Evolutionary conservation across 164 flowering plant genomes (phyloP).

Genomic region (Malania oleifera): DNA sequence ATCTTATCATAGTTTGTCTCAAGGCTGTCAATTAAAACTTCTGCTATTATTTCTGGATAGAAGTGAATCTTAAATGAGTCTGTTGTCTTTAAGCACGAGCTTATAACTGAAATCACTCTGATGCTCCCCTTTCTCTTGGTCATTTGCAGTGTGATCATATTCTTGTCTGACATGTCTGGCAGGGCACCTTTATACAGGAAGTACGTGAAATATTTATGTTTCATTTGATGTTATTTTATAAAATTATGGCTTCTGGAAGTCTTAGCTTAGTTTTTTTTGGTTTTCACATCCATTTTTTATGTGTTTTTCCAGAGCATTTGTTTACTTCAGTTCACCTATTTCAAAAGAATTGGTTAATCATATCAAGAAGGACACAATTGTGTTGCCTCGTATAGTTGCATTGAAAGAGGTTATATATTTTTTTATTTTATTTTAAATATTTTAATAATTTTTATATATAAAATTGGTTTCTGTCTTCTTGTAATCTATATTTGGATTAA

Average conservation of each 20-base stretch:
- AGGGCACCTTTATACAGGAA: conserved; percentile 83
- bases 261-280: neutral
- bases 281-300: neutral
- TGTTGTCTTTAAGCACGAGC: neutral
- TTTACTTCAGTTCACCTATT: conserved; percentile 87
- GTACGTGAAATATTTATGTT: conserved; percentile 39
- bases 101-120: no score
- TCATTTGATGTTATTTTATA: conserved; percentile 1
- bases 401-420: conserved; percentile 65
- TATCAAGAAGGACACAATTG: conserved; percentile 80
- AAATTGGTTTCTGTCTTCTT: neutral
- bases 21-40: no score
- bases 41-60: no score
- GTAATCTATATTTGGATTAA: conserved; percentile 3
- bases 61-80: conserved; percentile 7
- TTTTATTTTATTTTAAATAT: neutral
- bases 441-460: neutral
- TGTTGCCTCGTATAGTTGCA: conserved; percentile 86
- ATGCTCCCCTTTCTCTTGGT: conserved; percentile 18
- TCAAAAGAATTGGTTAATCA: conserved; percentile 68
- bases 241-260: neutral
- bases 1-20: no score
- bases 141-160: conserved; percentile 75
- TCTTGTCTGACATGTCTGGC: conserved; percentile 97
- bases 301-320: conserved; percentile 66